A percentile compares a stretch with the other conserved stretches of the same genome.
These are phyloP conservation scores for Heritiera littoralis DNA, from an alignment of 345 rosid species.

Conservation along the genomic window DNA sequence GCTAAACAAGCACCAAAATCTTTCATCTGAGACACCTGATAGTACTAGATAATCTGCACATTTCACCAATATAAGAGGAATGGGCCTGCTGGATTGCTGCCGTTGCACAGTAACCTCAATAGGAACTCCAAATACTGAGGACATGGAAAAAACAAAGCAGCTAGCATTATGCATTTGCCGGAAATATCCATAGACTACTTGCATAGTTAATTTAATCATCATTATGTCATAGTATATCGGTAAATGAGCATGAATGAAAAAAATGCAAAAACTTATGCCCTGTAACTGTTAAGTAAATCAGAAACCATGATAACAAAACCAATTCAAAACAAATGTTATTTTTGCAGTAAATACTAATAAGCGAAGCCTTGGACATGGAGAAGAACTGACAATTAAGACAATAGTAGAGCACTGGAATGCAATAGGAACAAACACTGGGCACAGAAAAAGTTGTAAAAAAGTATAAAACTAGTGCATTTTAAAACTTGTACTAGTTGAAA, in stretches of 20 bases:
- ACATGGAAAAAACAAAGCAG: constrained; percentile 14
- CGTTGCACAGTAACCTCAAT: constrained; percentile 74
- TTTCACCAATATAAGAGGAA: constrained; percentile 67
- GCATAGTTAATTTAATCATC: neutral
- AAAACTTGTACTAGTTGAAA: neutral
- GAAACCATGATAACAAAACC: neutral
- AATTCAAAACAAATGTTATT: neutral
- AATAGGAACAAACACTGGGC: neutral
- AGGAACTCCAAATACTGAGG: constrained; percentile 87
- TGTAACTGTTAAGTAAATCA: neutral
- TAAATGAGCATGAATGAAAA: neutral
- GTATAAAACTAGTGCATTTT: neutral
- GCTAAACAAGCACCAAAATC: neutral
- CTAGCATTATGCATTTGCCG: neutral
- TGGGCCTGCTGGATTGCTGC: constrained; percentile 61
- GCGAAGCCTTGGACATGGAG: neutral
- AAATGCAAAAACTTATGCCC: neutral
- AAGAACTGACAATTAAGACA: neutral
- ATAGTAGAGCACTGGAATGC: neutral
- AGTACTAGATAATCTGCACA: constrained; percentile 82
- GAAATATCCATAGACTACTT: neutral
- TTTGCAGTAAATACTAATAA: neutral
- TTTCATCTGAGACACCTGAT: constrained; percentile 55
- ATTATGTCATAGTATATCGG: neutral
- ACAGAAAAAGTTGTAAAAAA: neutral